These are phyloP conservation scores for Tolypocladium guangdongense DNA, from an alignment of 2,329 filamentous ascomycete species.

Conservation along the genomic window DNA sequence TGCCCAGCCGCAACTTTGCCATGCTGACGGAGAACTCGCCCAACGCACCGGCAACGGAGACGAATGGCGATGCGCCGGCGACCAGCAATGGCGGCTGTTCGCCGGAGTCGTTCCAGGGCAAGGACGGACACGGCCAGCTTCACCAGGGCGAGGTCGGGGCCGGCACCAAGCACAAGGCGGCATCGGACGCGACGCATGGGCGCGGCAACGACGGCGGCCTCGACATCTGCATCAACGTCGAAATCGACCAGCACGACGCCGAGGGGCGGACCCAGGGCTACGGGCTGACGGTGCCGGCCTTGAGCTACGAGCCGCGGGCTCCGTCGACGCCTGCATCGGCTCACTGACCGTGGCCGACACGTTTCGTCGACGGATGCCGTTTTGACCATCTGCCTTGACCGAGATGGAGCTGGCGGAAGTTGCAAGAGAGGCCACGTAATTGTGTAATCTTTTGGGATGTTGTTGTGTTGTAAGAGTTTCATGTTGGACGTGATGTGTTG, in stretches of 20 bases:
- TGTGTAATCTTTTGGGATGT: not conserved
- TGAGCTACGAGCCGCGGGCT: conserved; percentile 29
- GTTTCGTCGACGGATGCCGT: not conserved
- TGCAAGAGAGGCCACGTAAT: not conserved
- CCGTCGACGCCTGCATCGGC: conserved; percentile 10
- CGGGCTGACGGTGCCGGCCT: conserved; percentile 70
- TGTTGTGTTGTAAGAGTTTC: not conserved
- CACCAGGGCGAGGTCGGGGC: conserved; percentile 68
- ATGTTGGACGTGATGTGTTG: not conserved
- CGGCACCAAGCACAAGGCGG: conserved; percentile 68
- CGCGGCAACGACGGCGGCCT: conserved; percentile 49
- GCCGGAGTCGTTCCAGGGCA: conserved; percentile 26
- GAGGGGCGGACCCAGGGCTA: conserved; percentile 74
- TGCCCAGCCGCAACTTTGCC: conserved; percentile 89
- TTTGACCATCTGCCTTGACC: not conserved
- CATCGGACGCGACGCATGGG: conserved; percentile 44
- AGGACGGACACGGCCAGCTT: conserved; percentile 60
- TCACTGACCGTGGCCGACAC: not conserved
- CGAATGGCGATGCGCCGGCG: conserved; percentile 13
- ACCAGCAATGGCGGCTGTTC: conserved; percentile 7
- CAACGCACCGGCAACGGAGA: conserved; percentile 23
- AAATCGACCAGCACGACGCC: conserved; percentile 74
- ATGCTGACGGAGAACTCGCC: conserved; percentile 82
- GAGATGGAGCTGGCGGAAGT: not conserved
- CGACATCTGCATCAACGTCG: conserved; percentile 77